Base-by-base conservation (phyloP, 768 basidiomycete genomes). In the Pulveroboletus sp. region DNA sequence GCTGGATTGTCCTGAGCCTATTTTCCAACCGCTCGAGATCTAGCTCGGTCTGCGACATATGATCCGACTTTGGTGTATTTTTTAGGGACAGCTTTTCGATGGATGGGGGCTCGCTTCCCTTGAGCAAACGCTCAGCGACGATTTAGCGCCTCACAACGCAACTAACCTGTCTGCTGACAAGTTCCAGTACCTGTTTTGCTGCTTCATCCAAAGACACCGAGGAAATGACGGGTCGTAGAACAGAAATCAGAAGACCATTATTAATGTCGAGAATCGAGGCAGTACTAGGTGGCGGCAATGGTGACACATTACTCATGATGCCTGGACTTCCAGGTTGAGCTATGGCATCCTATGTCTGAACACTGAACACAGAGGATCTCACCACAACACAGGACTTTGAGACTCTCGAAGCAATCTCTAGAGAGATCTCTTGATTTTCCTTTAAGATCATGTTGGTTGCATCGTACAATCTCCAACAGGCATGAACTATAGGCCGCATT, bases 371-470 rank as follows among this genome's bases (percentile, higher is more conserved):
- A 17, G 35, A 47, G 39, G n/a, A 21, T 56, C 71, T 48, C 66
- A 86, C 90, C 90, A 42, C 84, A 80, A 14, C 80, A 81, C 8
- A 93, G 73, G 9, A 91, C 83, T 24, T 76, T 72, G n/a, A 92
- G 66, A 2, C 77, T 73, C 35, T 76, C 65, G 15, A 68, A 59
- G 30, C 76, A 78, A 43, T 79, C 80, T 60, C 82, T 79, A 6
- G 62, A 60, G 2, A 53, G 51, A 38, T 78, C 75, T 44, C 76
- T 72, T 40, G 65, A 66, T 57, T 78, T 73, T 24, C 64, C 71
- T 30, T 73, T 67, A 13, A 62, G 48, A 8, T 59, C 39, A 33
- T 52, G 53, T 33, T 59, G 63, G 30, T 68, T 61, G 17, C 70
- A 59, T 49, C 73, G 78, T 24, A 79, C 76, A 26, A 89, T 81